Evolutionary conservation across 2,329 filamentous ascomycete species (phyloP), one percentile per base, ranked within the genome.

Genomic region (Tympanopsis confertula): DNA sequence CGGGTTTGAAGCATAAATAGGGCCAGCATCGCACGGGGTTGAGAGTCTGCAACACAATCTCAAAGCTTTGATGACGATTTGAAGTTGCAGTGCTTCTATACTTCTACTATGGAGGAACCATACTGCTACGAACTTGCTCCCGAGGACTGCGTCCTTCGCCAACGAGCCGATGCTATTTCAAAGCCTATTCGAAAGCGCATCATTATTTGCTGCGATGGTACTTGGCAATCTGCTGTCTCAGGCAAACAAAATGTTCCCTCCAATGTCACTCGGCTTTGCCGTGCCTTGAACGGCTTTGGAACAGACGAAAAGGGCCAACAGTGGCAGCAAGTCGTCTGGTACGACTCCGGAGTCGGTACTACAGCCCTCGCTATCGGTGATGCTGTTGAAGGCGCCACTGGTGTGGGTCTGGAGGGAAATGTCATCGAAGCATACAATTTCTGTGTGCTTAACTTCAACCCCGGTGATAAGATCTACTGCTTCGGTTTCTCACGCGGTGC

Each of bases 401-500:
- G 43, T 19, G 24, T 40, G 19, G 36, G 22, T 10, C 7, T 29
- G 13, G 12, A 19, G 7, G 22, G 14, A 7, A 45, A 48, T 15
- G 39, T 49, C 19, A 39, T 45, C 12, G 53, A 59, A 36, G 52
- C 54, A 5, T 61, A 61, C 48, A 55, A 58, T 41, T 61, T 61
- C 35, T 42, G 61, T 14, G 56, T 53, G 42, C 47, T 52, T 42
- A 61, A 62, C 45, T 61, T 60, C 40, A 45, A 48, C 5, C 52
- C 54, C 19, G 55, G 53, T 15, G 58, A 61, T 40, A 44, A 49
- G 33, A 55, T 62, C 19, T 47, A 59, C 24, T 50, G 59, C 22
- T 47, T 59, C 5, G 59, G 59, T 5, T 63, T 62, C 44, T 61
- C 58, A 2, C 47, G 59, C 2, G 59, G 59, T 3, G 58, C 59